Evolutionary conservation across 345 rosid genomes (phyloP), one percentile per base, ranked within the genome.

Genomic region (Lepidium africanum): DNA sequence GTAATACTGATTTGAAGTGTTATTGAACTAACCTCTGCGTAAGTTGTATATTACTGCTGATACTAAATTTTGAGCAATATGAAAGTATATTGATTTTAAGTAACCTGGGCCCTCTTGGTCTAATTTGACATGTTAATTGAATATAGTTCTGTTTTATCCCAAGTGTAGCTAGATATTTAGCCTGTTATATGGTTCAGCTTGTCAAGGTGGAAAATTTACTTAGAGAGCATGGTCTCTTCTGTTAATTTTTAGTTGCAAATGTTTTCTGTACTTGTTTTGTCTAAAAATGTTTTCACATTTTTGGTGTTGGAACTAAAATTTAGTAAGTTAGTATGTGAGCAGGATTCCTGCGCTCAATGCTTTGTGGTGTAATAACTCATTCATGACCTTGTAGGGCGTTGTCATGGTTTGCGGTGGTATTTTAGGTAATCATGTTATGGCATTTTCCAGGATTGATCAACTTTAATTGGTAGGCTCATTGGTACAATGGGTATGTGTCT

Each of bases 351-450:
- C 53, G 46, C 30, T 62, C 68, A 51, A 64, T 49, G 42, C 45
- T 57, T 52, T 58, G 51, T 65, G 63, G 23, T 66, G 43, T 63
- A 47, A 43, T 40, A 19, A 47, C 51, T 55, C 47, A 55, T 25
- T 16, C 40, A 21, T 67, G 49, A 53, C 61, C 56, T 80, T 78
- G 66, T 70, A 91, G 99, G 90, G 96, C 99, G 59, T 79, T 94
- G 75, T 89, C 97, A 59, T 94, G 96, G 96, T 85, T 89, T 85
- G 90, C 88, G 38, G 96, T 89, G 43, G 96, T 89, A 87, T 81
- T 94, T 89, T 81, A 85, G 91, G 99, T 91, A 86, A 80, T 58
- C 27, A 43, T 69, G 41, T 12, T 16, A 47, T 23, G 33, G 50
- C 17, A 40, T 46, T 52, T 8, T 27, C 17, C 70, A 14, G 52